Base-by-base conservation (phyloP, 2,329 filamentous ascomycete genomes). In the Sporothrix dimorphospora region DNA sequence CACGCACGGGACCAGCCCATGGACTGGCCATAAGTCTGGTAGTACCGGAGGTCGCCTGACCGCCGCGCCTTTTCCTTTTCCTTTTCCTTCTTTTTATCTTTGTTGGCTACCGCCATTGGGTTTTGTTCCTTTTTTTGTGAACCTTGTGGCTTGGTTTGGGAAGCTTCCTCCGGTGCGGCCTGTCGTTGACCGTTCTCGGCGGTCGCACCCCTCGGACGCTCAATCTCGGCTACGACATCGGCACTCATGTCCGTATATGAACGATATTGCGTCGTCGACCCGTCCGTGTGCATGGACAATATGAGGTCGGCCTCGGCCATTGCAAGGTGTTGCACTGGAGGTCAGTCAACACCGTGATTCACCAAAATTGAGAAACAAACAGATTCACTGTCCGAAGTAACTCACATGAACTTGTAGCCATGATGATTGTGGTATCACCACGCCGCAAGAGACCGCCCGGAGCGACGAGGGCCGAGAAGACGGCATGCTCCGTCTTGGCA, bases 391-490 rank as follows among this genome's bases (percentile, higher is more conserved):
- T 1, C 24, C 16, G 5, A 16, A 8, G 9, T 9, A 3, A 61
- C 57, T 42, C 14, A 59, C 57, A 61, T 3, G 45, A 68, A 38
- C 40, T 81, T 1, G 77, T 79, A 11, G 79, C 75, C n/a, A 80
- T 74, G 6, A 83, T 8, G 0, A 82, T 79, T 0, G 81, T 80
- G 19, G 77, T 78, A 1, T 74, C 72, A 1, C 73, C 65, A 19
- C 75, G 74, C 19, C 76, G 75, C 0, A 81, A 72, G 0, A 82
- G 69, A 0, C 82, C 81, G 4, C 74, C 61, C 0, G 76, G 57
- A 0, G 76, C 77, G 12, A 82, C 73, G 0, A 82, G 67, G 40
- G 79, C 79, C 0, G 75, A 38, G 30, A 81, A 74, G 3, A 81
- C 74, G 1, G 74, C 59, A 7, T 70, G 70, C 45, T 81, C 78